Conservation (phyloP, 139 green algal species). For the Spirogloea muscicola region DNA sequence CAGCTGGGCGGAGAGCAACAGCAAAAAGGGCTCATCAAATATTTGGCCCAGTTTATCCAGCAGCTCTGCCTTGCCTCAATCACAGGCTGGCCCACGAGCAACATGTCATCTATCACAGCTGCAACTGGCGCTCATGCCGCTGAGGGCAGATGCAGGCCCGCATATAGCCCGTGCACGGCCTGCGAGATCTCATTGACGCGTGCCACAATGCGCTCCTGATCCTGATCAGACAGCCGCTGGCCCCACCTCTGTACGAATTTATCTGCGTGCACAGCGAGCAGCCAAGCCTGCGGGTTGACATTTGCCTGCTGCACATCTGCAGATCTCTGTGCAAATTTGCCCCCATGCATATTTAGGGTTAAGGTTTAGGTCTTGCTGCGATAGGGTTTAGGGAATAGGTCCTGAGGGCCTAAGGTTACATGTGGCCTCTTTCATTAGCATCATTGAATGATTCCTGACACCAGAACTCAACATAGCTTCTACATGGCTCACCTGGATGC, state of each 20-base stretch:
- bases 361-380: no score
- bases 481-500: slow-evolving; percentile 56
- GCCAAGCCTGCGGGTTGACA: not conserved
- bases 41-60: no score
- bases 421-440: not conserved
- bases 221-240: not conserved
- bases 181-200: slow-evolving; percentile 32
- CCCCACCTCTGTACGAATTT: slow-evolving; percentile 33
- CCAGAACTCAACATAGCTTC: not conserved
- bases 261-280: slow-evolving; percentile 7
- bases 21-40: no score
- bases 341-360: not conserved
- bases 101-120: no score
- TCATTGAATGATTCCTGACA: not conserved
- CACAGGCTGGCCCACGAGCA: no score
- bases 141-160: no score
- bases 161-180: slow-evolving; percentile 19
- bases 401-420: no score
- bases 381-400: no score
- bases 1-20: no score
- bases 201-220: slow-evolving; percentile 9
- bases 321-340: not conserved
- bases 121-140: no score
- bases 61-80: no score
- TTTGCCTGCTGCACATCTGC: not conserved